Evolutionary conservation across 441 rosid species (phyloP).

Genomic region (Populus hybrid): DNA sequence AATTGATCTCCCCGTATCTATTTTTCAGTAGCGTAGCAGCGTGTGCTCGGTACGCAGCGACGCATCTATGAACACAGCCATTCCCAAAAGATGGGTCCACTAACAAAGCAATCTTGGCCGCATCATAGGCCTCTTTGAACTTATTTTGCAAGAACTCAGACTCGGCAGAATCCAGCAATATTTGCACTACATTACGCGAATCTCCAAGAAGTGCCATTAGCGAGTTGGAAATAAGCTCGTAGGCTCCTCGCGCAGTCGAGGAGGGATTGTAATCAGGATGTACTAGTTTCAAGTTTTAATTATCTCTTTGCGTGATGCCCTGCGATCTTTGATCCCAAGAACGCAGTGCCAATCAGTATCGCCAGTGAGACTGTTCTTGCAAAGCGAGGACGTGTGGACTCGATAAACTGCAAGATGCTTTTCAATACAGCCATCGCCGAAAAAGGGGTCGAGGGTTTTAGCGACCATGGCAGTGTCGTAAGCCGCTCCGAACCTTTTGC

Average conservation of each 20-base stretch:
- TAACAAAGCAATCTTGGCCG: neutral
- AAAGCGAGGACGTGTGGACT: neutral
- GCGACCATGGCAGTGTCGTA: neutral
- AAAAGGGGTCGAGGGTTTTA: neutral
- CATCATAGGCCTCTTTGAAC: neutral
- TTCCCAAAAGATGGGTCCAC: neutral
- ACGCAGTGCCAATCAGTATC: neutral
- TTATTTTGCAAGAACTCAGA: neutral
- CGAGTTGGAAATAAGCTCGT: neutral
- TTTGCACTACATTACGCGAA: neutral
- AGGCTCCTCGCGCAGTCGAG: neutral
- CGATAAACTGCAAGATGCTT: neutral
- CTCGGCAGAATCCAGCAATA: neutral
- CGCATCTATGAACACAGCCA: neutral
- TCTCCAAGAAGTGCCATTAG: neutral
- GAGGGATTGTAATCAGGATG: neutral
- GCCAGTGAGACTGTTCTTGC: neutral
- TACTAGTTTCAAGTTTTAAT: neutral
- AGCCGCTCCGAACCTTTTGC: neutral
- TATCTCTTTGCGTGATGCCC: neutral
- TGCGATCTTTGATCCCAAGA: neutral
- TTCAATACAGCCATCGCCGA: neutral
- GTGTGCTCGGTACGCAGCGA: neutral
- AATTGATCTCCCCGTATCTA: neutral
- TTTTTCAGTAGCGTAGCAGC: neutral